phyloP scores from a whole-genome alignment of 495 filamentous ascomycete genomes.

The Penicillium macrosclerotiorum region DNA sequence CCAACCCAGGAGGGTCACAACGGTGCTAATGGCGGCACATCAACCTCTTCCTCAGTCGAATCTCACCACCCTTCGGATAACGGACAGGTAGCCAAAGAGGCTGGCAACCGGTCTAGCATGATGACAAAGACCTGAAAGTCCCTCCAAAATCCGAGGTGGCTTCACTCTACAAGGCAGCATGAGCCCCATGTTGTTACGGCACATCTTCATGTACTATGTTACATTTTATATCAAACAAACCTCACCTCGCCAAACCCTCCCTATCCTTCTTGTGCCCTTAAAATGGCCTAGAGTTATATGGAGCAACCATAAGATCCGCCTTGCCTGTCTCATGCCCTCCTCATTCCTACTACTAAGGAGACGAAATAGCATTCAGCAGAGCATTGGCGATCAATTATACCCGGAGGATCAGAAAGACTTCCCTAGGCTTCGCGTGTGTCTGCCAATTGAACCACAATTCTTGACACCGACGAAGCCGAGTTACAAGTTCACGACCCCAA shows the following conservation, averaged over 20 bases:
- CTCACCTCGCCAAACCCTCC: too few species aligned
- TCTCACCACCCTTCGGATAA: conserved; percentile 5
- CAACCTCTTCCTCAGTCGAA: conserved; percentile 1
- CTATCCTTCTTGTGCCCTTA: too few species aligned
- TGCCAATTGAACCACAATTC: not conserved
- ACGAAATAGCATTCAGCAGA: not conserved
- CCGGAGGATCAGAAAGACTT: not conserved
- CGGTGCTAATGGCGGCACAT: conserved; percentile 11
- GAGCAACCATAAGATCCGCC: too few species aligned
- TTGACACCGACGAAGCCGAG: not conserved
- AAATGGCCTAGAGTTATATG: too few species aligned
- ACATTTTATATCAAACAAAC: too few species aligned
- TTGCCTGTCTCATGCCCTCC: not conserved
- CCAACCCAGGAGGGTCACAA: conserved; percentile 26
- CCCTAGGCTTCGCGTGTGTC: not conserved
- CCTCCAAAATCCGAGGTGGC: conserved; percentile 4
- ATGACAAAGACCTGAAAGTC: conserved; percentile 18
- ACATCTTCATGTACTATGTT: too few species aligned
- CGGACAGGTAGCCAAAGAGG: not conserved
- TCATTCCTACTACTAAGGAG: not conserved
- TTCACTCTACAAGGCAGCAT: conserved; percentile 14
- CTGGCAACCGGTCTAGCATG: conserved; percentile 15
- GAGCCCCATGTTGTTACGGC: too few species aligned
- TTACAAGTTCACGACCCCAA: too few species aligned
- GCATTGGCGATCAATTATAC: not conserved